Base-by-base conservation (phyloP, 2,329 filamentous ascomycete genomes). In the Diplodia mutila region DNA sequence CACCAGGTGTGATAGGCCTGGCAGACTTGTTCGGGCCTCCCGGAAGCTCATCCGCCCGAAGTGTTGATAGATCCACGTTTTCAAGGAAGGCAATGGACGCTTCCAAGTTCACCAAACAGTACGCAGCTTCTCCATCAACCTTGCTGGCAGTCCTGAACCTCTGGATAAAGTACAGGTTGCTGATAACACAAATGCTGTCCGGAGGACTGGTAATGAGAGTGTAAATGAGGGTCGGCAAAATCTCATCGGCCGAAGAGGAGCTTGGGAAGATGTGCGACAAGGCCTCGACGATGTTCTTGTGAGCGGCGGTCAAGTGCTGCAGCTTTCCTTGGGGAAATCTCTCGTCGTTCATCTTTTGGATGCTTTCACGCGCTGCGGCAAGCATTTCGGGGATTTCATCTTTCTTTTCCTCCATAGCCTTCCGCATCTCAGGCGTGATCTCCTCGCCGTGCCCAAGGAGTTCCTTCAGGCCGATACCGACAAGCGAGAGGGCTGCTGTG, bases 141-240 rank as follows among this genome's bases (percentile, higher is more conserved):
- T 94, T 97, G 70, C 85, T 89, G 64, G 92, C 88, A 77, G 92
- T 92, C 67, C 95, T 89, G 77, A 99, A 99, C 69, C 91, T 85
- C 76, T 98, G 94, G 71, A 98, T 93, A 77, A 98, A 99, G 72
- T 91, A 89, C n/a, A 96, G 84, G 77, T 99, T 96, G 82, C 94
- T 98, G 75, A 97, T 93, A 66, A 94, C 90, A 77, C 94, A 92
- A 57, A 98, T 89, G 39, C 90, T 87, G 78, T 95, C 91, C 0
- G 94, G 91, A 0, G 93, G 90, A 53, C 94, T 90, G 2, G 93
- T 97, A 76, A 99, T 96, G 69, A 99, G 86, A 0, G 93, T 92
- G 81, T 97, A 99, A 69, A 99, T 99, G 70, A 99, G 85, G 78
- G 97, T 97, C 0, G 95, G 95, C 77, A 99, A 89, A 66, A 99